phyloP scores from a whole-genome alignment of 495 filamentous ascomycete species.

The Copromyces sp. region DNA sequence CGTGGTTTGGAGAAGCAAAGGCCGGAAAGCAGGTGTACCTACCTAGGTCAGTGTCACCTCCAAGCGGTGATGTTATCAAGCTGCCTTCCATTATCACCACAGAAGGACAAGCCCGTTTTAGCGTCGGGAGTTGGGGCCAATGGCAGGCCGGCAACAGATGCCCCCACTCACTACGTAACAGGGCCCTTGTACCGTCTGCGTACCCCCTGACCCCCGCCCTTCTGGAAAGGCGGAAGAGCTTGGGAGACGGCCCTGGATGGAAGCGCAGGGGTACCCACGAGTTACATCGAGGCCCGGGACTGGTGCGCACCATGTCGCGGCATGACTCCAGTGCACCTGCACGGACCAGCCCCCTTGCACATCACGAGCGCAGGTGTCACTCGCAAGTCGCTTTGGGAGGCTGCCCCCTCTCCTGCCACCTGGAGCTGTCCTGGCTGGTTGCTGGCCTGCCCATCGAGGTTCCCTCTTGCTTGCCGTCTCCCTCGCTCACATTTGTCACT shows the following conservation, averaged over 20 bases:
- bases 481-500: conserved; percentile 6
- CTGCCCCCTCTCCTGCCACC: background rate
- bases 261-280: conserved; percentile 3
- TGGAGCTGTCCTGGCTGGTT: background rate
- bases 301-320: background rate
- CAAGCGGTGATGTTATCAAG: conserved; percentile 17
- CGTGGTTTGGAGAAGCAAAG: background rate
- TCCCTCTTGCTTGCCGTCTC: background rate
- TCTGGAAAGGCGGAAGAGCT: background rate
- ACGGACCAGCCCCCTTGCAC: conserved; percentile 4
- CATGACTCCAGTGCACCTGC: background rate
- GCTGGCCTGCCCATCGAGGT: background rate
- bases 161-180: conserved; percentile 3
- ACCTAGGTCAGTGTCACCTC: background rate
- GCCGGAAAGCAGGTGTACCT: background rate
- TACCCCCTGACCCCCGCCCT: conserved; percentile 4
- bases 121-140: conserved; percentile 4
- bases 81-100: conserved; percentile 18
- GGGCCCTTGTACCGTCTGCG: conserved; percentile 5
- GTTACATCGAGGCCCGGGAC: conserved; percentile 9
- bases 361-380: conserved; percentile 21
- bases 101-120: conserved; percentile 12
- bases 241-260: background rate
- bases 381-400: background rate
- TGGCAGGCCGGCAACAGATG: conserved; percentile 1